Evolutionary conservation across 2,329 filamentous ascomycete genomes (phyloP), one percentile per base, ranked within the genome.

Genomic region (Ramularia endophylla): DNA sequence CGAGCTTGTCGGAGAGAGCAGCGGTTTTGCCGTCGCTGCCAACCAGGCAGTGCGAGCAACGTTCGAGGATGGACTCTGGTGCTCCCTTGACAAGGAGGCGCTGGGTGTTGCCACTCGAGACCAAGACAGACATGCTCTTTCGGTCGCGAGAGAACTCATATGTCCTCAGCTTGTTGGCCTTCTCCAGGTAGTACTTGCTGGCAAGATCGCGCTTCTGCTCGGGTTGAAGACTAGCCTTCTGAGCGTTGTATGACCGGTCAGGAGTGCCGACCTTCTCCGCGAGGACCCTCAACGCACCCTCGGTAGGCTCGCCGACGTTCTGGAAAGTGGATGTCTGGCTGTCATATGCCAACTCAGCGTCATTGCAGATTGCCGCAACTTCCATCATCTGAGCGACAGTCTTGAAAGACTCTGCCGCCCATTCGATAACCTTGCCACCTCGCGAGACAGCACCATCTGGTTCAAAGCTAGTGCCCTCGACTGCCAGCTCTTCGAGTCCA

Each of bases 41-140:
- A 47, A 90, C 69, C 12, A 97, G 65, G 33, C 81, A 78, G 59
- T 90, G 80, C 36, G 87, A 84, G 72, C 92, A 98, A 46, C 94
- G 85, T 56, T 95, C 90, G 48, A 98, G 77, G 54, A 98, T 82
- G 9, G 88, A 87, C 66, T 98, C 92, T 5, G 92, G 92, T 15
- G 94, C 92, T 57, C 92, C 92, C 70, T 98, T 98, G 52, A 98
- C 89, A 36, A 98, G 76, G 8, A 98, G 80, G 63, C 84, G 88
- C 68, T 92, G 80, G 38, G 80, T 67, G 36, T 74, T 72, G 41
- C 77, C 82, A 40, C 77, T 75, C 51, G 83, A 77, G 48, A 94
- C 87, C 44, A 97, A 71, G 27, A 98, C 94, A 35, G 92, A 98
- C 92, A 98, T 98, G 67, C 90, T 97, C 78, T 98, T 98, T 49